Conservation (phyloP, 805 yeast genomes). For the Ogataea methylovora region DNA sequence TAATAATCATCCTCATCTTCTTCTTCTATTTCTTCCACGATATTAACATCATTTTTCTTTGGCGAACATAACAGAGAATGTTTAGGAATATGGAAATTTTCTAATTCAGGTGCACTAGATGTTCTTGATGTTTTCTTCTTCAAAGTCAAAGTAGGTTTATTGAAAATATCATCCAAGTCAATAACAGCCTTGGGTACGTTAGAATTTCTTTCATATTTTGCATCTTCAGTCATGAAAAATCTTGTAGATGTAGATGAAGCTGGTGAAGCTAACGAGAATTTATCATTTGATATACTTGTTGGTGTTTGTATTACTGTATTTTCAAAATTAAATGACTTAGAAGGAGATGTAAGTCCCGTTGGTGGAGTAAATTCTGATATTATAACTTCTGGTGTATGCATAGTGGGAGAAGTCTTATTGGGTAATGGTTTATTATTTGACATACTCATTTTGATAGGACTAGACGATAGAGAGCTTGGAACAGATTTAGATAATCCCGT, state of each 20-base stretch:
- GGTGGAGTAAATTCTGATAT: too few relatives aligned
- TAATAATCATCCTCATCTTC: constrained; percentile 13
- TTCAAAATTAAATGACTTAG: too few relatives aligned
- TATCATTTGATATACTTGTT: constrained; percentile 4
- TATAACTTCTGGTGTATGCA: constrained; percentile 6
- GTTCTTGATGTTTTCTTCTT: neutral
- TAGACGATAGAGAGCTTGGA: constrained; percentile 15
- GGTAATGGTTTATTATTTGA: too few relatives aligned
- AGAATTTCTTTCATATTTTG: constrained; percentile 17
- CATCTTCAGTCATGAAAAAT: constrained; percentile 26
- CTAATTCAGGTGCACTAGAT: neutral
- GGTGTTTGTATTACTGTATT: constrained; percentile 11
- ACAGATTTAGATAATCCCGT: constrained; percentile 11
- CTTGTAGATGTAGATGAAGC: constrained; percentile 8
- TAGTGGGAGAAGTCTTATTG: neutral
- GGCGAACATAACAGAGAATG: constrained; percentile 24
- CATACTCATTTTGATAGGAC: constrained; percentile 12
- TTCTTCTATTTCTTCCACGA: constrained; percentile 22
- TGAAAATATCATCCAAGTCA: constrained; percentile 25
- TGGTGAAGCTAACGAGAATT: constrained; percentile 2
- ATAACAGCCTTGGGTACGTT: constrained; percentile 25
- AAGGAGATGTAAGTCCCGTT: too few relatives aligned
- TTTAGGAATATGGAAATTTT: constrained; percentile 16
- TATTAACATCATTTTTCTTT: constrained; percentile 21
- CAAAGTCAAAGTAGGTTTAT: constrained; percentile 4